Evolutionary conservation across 106 monocot species (phyloP), one percentile per base, ranked within the genome.

Genomic region (Phalaenopsis equestris): DNA sequence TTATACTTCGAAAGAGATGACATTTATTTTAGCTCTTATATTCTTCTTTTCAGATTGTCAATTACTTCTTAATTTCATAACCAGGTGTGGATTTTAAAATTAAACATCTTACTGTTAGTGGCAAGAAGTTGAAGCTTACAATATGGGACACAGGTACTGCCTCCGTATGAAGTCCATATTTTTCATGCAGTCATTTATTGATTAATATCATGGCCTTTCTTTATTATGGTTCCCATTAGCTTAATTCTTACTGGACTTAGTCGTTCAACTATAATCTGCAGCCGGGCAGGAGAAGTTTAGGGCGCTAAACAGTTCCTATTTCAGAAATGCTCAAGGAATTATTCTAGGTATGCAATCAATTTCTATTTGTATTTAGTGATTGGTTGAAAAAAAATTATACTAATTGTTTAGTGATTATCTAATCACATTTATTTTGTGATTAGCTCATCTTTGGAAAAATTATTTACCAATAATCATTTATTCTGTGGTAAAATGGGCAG

Each of bases 21-120:
- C 39, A 15, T 38, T 70, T 37, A 14, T 36, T 61, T 38, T 38
- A 70, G 38, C 70, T 70, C 39, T 2, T 38, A 39, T 70, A 30
- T 37, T 19, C 10, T 42, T 73, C 6, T 45, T 45, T 74, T 74
- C 17, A 43, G 43, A 42, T 74, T 45, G 18, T 45, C 19, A 42
- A 19, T 45, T 36, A 70, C 15, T 74, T 74, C 12, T 74, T 74
- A 42, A 74, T 74, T 19, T 42, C 19, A 45, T 74, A 3, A 45
- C 74, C 78, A 96, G 95, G 95, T 75, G 95, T 96, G 78, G 95
- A 96, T 85, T 96, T 96, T 81, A 93, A 96, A 80, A 89, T 96
- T 81, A 93, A 96, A 86, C 86, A 84, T 74, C 89, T 96, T 78
- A 89, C 80, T 49, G 80, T 93, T 80, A 87, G 82, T 79, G 95